Base-by-base conservation (phyloP, 371 early-diverging fungal genomes). In the Actinomortierella wolfii region DNA sequence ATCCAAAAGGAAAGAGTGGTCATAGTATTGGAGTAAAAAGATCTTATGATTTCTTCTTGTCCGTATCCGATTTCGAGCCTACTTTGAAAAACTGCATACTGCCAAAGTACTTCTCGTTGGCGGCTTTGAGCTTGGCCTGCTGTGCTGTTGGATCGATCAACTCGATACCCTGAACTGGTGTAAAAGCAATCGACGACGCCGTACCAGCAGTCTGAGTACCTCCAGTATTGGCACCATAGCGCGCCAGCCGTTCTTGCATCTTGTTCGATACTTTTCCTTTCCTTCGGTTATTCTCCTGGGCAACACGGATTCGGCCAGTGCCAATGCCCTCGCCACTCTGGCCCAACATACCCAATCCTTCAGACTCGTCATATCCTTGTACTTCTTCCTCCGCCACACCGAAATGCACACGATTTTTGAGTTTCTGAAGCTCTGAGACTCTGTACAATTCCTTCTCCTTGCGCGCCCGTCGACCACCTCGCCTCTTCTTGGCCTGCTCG, bases 141-240 rank as follows among this genome's bases (percentile, higher is more conserved):
- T 78, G 79, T 7, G 87, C 84, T 25, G 91, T 92, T 0, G 98
- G 98, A 68, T 96, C 95, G 26, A 89, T 86, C 25, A 98, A 76
- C 73, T 97, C 97, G 70, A 98, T 89, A 53, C 97, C 97, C 76
- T 98, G 96, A 13, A 94, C 92, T 11, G 97, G 97, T 3, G 97
- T 98, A 61, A 98, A 97, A 3, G 97, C 92, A 6, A 98, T 79
- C 3, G 96, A 95, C 0, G 95, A 87, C 0, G 96, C 88, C 39
- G 96, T 79, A 7, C 98, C 98, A 18, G 97, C 93, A 3, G 89
- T 85, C 24, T 54, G 52, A 34, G 53, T 3, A 3, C 70, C 66
- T 18, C 47, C 47, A 14, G 57, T 23, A 17, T 59, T 47, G 23
- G 56, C 21, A 21, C 73, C 73, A 56, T 71, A 71, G 25, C 57